Base-by-base conservation (phyloP, 352 stramenopile genomes). In the Halophytophthora batemanensis region DNA sequence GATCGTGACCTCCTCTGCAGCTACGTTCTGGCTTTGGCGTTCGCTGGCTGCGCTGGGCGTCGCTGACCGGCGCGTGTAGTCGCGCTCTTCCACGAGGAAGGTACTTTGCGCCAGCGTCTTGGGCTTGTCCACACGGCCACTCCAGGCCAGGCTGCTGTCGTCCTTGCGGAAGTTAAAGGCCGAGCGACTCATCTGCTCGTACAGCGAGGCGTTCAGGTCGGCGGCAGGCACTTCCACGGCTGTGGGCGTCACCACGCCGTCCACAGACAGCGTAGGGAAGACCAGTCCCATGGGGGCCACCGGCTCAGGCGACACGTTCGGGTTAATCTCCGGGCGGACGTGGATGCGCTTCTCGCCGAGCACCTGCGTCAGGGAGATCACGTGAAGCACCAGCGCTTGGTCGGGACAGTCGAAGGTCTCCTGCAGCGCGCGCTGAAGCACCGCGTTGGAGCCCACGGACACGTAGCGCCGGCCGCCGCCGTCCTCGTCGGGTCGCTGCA, bases 221-320 rank as follows among this genome's bases (percentile, higher is more conserved):
- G 47, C 67, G 0, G 47, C 50, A 14, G 63, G 63, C 13, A 76
- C 33, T 15, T 73, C 56, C n/a, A 75, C 73, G 1, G 68, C 65
- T 17, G 66, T 75, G 6, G 66, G 50, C 6, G 57, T 73, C 36
- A 74, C 63, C 2, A 72, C 31, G 7, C 70, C 61, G 25, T 87
- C 75, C 25, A 90, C 65, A 4, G 67, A 56, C 4, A 92, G 64
- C 22, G 71, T 89, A 6, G 81, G 82, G 51, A 92, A 92, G 34
- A 92, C 82, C 25, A 90, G 53, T 0, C 55, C 77, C 53, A 92
- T 62, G 10, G 77, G 70, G 39, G 70, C 55, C 12, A 92, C 77
- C 0, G 82, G 82, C 51, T 88, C 80, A 0, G 82, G 82, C n/a
- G 82, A 93, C 22, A 93, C 78, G 57, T 90, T 88, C 28, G 79